Base-by-base conservation (phyloP, 192 early-diverging fungal genomes). In the Physocladia obscura region DNA sequence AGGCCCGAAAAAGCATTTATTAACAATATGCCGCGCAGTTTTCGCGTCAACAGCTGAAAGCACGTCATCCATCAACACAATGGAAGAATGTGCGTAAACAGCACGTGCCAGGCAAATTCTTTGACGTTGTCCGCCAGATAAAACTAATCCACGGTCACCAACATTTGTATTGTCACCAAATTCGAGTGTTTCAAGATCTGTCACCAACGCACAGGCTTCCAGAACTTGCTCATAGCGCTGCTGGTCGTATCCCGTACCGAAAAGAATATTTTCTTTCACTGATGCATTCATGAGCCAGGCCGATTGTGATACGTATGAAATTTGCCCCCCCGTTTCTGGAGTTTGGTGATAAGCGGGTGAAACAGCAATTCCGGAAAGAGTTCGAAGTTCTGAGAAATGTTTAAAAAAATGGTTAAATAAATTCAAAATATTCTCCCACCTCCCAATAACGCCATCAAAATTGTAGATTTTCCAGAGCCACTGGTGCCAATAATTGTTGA, bases 1-100 rank as follows among this genome's bases (percentile, higher is more conserved):
- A 48, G 40, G 6, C n/a, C 80, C 81, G 8, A 80, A 77, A 59
- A 97, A 48, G 57, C 90, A 93, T 47, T 85, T 70, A 17, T 85
- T 79, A 35, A 89, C 83, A 30, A 97, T 80, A 63, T 92, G 89
- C 54, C 87, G 85, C n/a, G 88, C 93, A 0, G 94, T 96, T 57
- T 92, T 92, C 2, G 92, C 87, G 74, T 98, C 95, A 0, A 96
- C 94, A 11, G 95, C 95, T 22, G 89, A 91, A 19, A 95, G 80
- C 8, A 85, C 84, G 57, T 95, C 93, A 61, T 95, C 93, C 47
- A 93, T 62, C 4, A 95, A 57, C 44, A 91, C 68, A 0, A 92
- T 87, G 47, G 85, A 80, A 1, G 83, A 77, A 8, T 84, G 76
- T 1, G 83, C 77, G 56, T 93, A 95, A 0, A 88, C 86, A 1